Evolutionary conservation across 75 land plant species (phyloP).

Genomic region (Pseudotsuga menziesii): DNA sequence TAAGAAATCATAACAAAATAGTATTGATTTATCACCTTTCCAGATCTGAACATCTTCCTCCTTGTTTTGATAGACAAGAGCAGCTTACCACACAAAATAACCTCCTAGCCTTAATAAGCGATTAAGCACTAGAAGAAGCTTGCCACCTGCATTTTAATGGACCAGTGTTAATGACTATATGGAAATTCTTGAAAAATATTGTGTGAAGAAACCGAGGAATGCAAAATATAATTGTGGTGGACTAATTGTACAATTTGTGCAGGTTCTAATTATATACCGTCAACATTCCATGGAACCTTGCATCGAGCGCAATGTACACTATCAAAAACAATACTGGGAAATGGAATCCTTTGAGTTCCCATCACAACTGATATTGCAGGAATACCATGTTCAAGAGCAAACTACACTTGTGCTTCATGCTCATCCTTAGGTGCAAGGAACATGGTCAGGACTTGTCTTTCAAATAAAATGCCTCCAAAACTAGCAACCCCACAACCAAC

Average conservation of each 20-base stretch:
- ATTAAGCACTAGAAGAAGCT: constrained; percentile 76
- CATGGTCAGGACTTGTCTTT: constrained; percentile 72
- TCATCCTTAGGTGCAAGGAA: constrained; percentile 96
- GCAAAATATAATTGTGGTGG: background rate
- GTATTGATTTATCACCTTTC: constrained; percentile 41
- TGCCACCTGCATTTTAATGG: constrained; percentile 54
- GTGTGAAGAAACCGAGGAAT: background rate
- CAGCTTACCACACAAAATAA: constrained; percentile 88
- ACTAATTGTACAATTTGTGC: background rate
- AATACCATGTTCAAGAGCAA: constrained; percentile 95
- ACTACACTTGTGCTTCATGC: constrained; percentile 93
- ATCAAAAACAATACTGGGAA: constrained; percentile 82
- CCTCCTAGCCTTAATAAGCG: constrained; percentile 84
- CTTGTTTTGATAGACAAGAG: constrained; percentile 69
- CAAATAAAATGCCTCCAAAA: constrained; percentile 88
- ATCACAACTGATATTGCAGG: constrained; percentile 86
- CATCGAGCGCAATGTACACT: constrained; percentile 88
- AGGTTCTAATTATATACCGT: constrained; percentile 39
- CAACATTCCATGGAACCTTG: constrained; percentile 87
- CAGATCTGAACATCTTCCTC: constrained; percentile 56
- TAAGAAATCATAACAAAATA: background rate
- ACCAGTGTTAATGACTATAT: background rate
- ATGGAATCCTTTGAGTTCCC: constrained; percentile 78
- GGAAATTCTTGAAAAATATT: background rate
- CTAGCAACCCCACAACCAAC: constrained; percentile 97